phyloP scores from a whole-genome alignment of 164 flowering plant species.

The Vitis riparia region DNA sequence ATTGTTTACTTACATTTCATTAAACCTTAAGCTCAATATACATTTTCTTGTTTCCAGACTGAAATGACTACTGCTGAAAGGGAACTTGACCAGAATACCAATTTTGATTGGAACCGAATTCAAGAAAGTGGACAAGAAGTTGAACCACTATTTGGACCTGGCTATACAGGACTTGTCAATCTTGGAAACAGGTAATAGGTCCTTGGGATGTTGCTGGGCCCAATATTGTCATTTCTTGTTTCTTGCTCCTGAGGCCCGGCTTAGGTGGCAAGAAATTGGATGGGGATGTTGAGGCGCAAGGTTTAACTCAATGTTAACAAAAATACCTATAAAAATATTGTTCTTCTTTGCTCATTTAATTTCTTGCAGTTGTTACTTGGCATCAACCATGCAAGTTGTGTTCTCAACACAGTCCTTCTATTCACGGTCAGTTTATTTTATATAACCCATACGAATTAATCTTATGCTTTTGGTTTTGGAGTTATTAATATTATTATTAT shows the following conservation, averaged over 20 bases:
- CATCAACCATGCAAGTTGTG: constrained; percentile 91
- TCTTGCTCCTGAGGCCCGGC: too few relatives aligned
- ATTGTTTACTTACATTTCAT: neutral
- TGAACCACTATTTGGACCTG: constrained; percentile 91
- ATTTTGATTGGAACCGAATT: constrained; percentile 97
- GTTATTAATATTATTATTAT: neutral
- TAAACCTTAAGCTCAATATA: neutral
- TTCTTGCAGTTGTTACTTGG: constrained; percentile 83
- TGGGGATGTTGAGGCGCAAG: neutral
- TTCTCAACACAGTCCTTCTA: constrained; percentile 72
- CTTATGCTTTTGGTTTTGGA: neutral
- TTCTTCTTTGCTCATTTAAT: constrained; percentile 16
- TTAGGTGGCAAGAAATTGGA: too few relatives aligned
- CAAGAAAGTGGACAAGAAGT: constrained; percentile 96
- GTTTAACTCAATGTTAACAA: neutral
- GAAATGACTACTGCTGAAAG: constrained; percentile 99
- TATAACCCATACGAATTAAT: neutral
- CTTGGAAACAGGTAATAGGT: constrained; percentile 87
- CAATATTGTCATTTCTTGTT: neutral
- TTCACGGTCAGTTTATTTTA: constrained; percentile 53
- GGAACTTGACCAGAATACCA: constrained; percentile 97
- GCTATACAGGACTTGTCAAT: constrained; percentile 95
- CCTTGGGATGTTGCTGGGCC: neutral
- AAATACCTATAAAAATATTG: too few relatives aligned
- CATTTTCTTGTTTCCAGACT: constrained; percentile 50